These are phyloP conservation scores for Vitis amurensis DNA, from an alignment of 164 flowering plant genomes.

Conservation along the genomic window DNA sequence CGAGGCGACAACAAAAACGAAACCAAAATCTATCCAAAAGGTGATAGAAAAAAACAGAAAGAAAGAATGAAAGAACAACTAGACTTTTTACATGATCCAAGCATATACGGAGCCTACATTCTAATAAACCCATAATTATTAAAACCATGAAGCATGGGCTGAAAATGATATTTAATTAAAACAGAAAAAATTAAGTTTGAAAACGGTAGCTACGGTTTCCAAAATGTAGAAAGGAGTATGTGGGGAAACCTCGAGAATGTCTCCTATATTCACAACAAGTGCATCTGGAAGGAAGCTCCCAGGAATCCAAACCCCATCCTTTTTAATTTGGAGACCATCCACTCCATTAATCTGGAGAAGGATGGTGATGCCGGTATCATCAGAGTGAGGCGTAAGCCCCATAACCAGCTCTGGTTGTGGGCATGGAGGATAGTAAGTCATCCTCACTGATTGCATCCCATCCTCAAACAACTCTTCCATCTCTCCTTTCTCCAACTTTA, in stretches of 20 bases:
- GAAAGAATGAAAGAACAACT: too few species aligned
- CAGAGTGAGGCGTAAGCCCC: slow-evolving; percentile 44
- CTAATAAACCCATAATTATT: too few species aligned
- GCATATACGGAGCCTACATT: not conserved
- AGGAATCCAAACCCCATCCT: slow-evolving; percentile 42
- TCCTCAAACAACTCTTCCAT: slow-evolving; percentile 31
- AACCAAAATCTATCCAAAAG: too few species aligned
- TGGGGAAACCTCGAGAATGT: slow-evolving; percentile 12
- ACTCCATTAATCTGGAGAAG: slow-evolving; percentile 37
- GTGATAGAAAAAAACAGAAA: too few species aligned
- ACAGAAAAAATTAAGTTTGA: too few species aligned
- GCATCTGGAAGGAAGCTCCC: slow-evolving; percentile 27
- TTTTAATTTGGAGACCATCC: slow-evolving; percentile 42
- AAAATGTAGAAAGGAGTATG: too few species aligned
- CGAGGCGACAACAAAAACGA: too few species aligned
- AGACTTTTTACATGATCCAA: too few species aligned
- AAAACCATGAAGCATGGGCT: too few species aligned
- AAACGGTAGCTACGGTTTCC: too few species aligned
- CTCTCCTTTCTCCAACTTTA: slow-evolving; percentile 22
- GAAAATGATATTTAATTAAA: too few species aligned
- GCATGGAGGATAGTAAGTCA: slow-evolving; percentile 48
- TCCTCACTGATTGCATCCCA: slow-evolving; percentile 38
- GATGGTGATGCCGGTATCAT: slow-evolving; percentile 33
- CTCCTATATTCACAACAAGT: slow-evolving; percentile 44
- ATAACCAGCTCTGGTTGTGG: slow-evolving; percentile 39